These are phyloP conservation scores for Monosiga brevicollis DNA, from an alignment of 78 protist species.

Conservation along the genomic window DNA sequence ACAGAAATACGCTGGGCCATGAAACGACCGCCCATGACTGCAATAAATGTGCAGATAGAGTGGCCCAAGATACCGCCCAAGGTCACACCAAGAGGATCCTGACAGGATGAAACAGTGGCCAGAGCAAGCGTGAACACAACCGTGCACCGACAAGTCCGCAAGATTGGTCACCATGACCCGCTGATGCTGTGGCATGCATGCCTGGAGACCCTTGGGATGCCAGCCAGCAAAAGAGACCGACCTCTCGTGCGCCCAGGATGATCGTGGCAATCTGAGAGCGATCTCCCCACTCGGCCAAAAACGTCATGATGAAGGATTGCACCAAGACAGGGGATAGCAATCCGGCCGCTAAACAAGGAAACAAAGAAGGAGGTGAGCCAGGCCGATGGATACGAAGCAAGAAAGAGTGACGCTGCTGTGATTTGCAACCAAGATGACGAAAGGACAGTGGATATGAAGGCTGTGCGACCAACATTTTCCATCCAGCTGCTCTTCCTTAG, in stretches of 20 bases:
- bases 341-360: neutral
- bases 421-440: neutral
- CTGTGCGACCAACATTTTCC: neutral
- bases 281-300: constrained; percentile 84
- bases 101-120: neutral
- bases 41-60: constrained; percentile 61
- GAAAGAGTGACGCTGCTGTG: neutral
- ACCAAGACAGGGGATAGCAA: constrained; percentile 1
- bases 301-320: constrained; percentile 59
- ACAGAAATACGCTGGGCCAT: constrained; percentile 47
- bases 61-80: constrained; percentile 73
- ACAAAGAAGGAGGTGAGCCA: neutral
- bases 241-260: constrained; percentile 45
- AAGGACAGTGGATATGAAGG: neutral
- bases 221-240: neutral
- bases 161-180: neutral
- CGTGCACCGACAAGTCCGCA: neutral
- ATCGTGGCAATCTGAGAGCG: constrained; percentile 69
- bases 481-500: constrained; percentile 12
- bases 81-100: constrained; percentile 58
- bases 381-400: too few species aligned
- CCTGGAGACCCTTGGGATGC: too few species aligned
- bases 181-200: too few species aligned
- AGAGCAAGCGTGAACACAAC: neutral
- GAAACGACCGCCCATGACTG: constrained; percentile 56